Base-by-base conservation (phyloP, 106 monocot species). In the Acorus calamus region DNA sequence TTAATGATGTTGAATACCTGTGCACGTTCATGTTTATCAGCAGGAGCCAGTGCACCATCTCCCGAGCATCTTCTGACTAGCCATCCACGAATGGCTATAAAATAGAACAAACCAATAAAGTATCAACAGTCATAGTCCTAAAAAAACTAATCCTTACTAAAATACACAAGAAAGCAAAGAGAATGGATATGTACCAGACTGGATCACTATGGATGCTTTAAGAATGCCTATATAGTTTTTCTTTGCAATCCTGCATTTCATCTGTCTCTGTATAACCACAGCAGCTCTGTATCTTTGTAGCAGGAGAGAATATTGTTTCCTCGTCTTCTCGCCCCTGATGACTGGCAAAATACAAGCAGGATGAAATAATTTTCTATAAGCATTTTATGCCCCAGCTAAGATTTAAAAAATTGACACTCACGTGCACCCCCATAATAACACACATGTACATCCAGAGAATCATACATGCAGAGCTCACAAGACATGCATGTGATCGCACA, bases 51-150 rank as follows among this genome's bases (percentile, higher is more conserved):
- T 45, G 85, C 65, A 55, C 80, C 44, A 64, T 88, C 82, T 52
- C 79, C 75, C 56, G 88, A 78, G 58, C 80, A 80, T 71, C 76
- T 88, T 74, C 88, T 83, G 60, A 88, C 98, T 51, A 88, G 79
- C 67, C 76, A 76, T 65, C 85, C 85, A 71, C 98, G 98, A 42
- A 88, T 83, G 60, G 68, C 98, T 98, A 67, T 49, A 67, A 61
- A 48, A 67, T 10, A 42, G 59, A 46, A 42, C 9, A 4, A 9
- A 64, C 50, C 2, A 49, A 11, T 42, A 43, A 58, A 11, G 28
- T 28, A 28, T 28, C 28, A 43, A n/a, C 53, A 58, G 68, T 49
- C 4, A 45, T 8, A 50, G 59, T 14, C 3, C 7, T 53, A 13
- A 5, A 7, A 14, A 12, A 43, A 59, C 51, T 13, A 53, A 5